phyloP scores from a whole-genome alignment of 2,329 filamentous ascomycete genomes.

The Microsporum ferrugineum region DNA sequence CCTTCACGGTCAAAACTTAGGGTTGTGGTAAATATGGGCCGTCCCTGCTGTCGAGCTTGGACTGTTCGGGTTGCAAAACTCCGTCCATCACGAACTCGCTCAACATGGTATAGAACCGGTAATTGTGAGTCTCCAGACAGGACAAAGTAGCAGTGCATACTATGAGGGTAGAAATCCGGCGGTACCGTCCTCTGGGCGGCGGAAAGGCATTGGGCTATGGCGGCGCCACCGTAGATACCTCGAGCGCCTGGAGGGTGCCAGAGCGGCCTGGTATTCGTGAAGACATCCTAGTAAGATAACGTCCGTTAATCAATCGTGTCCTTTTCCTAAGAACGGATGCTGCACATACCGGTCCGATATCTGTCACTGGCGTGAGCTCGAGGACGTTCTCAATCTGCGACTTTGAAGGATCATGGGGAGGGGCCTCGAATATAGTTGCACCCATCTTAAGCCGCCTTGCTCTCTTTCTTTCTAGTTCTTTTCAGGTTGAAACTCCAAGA shows the following conservation, averaged over 20 bases:
- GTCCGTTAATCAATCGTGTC: not conserved
- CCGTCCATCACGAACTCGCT: constrained; percentile 79
- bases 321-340: not conserved
- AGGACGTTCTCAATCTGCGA: constrained; percentile 80
- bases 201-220: constrained; percentile 82
- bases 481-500: not conserved
- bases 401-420: constrained; percentile 58
- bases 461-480: not conserved
- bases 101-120: constrained; percentile 89
- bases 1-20: constrained; percentile 68
- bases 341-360: constrained; percentile 46
- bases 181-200: constrained; percentile 83
- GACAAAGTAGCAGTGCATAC: constrained; percentile 98
- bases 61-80: constrained; percentile 89
- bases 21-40: constrained; percentile 90
- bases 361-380: constrained; percentile 63
- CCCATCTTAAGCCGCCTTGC: constrained; percentile 8
- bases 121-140: constrained; percentile 75
- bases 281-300: constrained; percentile 58
- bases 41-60: constrained; percentile 80
- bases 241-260: constrained; percentile 89
- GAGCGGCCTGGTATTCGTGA: constrained; percentile 81
- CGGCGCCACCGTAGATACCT: constrained; percentile 84
- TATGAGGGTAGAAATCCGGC: constrained; percentile 68
- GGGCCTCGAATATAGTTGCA: constrained; percentile 61